Percentiles rank a stretch among this genome's conserved stretches.
These are phyloP conservation scores for Cenococcum geophilum DNA, from an alignment of 495 filamentous ascomycete genomes.

Conservation along the genomic window DNA sequence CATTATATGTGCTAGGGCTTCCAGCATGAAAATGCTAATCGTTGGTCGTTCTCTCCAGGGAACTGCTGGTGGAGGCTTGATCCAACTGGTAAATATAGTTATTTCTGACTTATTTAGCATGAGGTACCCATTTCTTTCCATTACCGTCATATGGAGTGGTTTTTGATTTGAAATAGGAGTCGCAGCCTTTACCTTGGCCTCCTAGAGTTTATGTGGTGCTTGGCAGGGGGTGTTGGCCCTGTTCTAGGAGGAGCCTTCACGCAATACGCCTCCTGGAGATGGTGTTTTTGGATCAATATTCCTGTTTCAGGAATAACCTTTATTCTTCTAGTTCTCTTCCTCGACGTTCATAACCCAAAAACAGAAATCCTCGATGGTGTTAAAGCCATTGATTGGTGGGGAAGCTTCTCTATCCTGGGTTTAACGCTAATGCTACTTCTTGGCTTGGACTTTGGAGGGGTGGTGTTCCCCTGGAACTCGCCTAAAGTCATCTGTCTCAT, in stretches of 20 bases:
- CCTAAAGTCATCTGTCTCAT: slow-evolving; percentile 40
- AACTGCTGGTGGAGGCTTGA: slow-evolving; percentile 49
- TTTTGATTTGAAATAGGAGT: slow-evolving; percentile 4
- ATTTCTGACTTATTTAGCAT: slow-evolving; percentile 56
- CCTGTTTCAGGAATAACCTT: slow-evolving; percentile 54
- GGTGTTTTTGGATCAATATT: slow-evolving; percentile 69
- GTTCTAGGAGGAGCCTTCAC: slow-evolving; percentile 65
- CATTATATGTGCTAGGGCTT: slow-evolving; percentile 46
- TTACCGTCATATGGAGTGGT: not conserved
- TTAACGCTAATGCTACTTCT: slow-evolving; percentile 38
- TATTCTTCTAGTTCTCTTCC: slow-evolving; percentile 51
- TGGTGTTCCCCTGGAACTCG: slow-evolving; percentile 35
- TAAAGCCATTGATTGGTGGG: slow-evolving; percentile 47
- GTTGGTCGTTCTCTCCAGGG: slow-evolving; percentile 52
- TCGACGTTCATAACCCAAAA: slow-evolving; percentile 55
- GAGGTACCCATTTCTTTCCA: slow-evolving; percentile 35
- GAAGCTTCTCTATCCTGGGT: slow-evolving; percentile 37
- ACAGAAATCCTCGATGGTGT: slow-evolving; percentile 49
- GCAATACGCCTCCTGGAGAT: slow-evolving; percentile 56
- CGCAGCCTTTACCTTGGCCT: slow-evolving; percentile 51
- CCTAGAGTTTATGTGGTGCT: slow-evolving; percentile 51
- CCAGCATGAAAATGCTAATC: slow-evolving; percentile 51
- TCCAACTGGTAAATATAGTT: slow-evolving; percentile 49
- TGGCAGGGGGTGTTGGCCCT: slow-evolving; percentile 57
- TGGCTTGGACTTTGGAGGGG: slow-evolving; percentile 40